A percentile compares a stretch with the other conserved stretches of the same genome.
These are phyloP conservation scores for Babesia divergens DNA, from an alignment of 169 alveolate genomes.

Conservation along the genomic window DNA sequence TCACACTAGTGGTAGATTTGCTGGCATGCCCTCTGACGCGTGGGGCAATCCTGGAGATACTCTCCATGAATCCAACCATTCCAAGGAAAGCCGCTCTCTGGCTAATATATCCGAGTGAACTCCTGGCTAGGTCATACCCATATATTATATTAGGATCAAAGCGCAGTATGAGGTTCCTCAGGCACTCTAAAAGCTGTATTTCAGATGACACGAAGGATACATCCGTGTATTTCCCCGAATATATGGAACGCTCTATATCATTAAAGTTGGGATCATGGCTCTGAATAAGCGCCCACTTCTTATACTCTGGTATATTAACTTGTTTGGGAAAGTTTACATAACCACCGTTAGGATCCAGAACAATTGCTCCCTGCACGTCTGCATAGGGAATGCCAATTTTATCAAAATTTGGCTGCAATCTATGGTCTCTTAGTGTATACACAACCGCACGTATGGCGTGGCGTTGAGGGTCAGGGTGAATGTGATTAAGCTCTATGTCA, in stretches of 20 bases:
- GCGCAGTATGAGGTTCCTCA: neutral
- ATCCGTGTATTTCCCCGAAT: constrained; percentile 9
- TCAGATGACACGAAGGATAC: constrained; percentile 13
- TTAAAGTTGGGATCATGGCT: neutral
- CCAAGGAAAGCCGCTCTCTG: constrained; percentile 6
- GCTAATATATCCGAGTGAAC: constrained; percentile 17
- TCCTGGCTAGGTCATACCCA: constrained; percentile 25
- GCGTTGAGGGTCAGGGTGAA: constrained; percentile 13
- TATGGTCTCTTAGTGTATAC: constrained; percentile 22
- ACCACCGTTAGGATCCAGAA: neutral
- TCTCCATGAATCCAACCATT: neutral
- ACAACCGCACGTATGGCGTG: constrained; percentile 11
- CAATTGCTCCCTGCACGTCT: constrained; percentile 29
- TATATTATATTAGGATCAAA: constrained; percentile 25
- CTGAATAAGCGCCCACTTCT: neutral
- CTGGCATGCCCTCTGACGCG: neutral
- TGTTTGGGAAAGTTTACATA: neutral
- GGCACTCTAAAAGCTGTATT: neutral
- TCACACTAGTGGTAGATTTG: neutral
- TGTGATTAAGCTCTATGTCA: neutral
- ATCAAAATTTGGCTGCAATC: neutral
- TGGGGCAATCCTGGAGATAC: constrained; percentile 7
- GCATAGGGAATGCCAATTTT: constrained; percentile 11
- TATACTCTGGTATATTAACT: neutral
- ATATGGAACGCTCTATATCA: neutral